These are phyloP conservation scores for Trametes maxima DNA, from an alignment of 768 basidiomycete species.

Conservation along the genomic window DNA sequence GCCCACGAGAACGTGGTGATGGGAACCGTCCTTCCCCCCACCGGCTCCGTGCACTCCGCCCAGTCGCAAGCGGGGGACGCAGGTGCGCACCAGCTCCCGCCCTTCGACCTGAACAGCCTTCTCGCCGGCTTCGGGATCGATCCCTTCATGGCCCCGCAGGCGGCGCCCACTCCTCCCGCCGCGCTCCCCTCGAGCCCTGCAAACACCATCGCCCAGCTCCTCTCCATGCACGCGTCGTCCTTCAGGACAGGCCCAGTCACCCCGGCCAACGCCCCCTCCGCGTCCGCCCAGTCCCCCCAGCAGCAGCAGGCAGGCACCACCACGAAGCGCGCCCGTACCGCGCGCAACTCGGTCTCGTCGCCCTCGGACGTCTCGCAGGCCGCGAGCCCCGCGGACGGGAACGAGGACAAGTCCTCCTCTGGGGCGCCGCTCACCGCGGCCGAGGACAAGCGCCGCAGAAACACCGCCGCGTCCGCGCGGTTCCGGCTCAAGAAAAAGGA, in stretches of 20 bases:
- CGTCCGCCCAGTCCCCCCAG: constrained; percentile 21
- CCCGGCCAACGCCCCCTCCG: constrained; percentile 10
- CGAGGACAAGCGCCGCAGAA: constrained; percentile 92
- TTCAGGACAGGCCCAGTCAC: constrained; percentile 22
- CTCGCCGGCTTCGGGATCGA: constrained; percentile 44
- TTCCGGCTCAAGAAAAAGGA: constrained; percentile 98
- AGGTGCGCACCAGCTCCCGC: constrained; percentile 34
- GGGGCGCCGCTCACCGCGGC: constrained; percentile 47
- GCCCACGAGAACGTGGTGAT: constrained; percentile 63
- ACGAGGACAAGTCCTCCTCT: constrained; percentile 31
- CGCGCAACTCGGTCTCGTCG: constrained; percentile 26
- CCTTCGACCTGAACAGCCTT: constrained; percentile 46
- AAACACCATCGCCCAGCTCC: constrained; percentile 65
- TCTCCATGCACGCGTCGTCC: constrained; percentile 56
- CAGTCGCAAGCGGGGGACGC: constrained; percentile 30
- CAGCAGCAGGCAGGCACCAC: constrained; percentile 34
- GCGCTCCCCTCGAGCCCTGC: constrained; percentile 40
- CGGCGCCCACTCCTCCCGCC: constrained; percentile 35
- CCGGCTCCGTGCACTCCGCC: constrained; percentile 17
- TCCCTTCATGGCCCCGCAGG: constrained; percentile 40
- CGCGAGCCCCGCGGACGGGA: constrained; percentile 34
- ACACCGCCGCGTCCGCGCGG: constrained; percentile 90
- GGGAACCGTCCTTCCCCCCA: constrained; percentile 44
- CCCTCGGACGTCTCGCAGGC: constrained; percentile 30
- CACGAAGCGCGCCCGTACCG: constrained; percentile 55